A percentile compares a stretch with the other conserved stretches of the same genome.
Evolutionary conservation across 768 basidiomycete species (phyloP).

Genomic region (Suillus discolor): DNA sequence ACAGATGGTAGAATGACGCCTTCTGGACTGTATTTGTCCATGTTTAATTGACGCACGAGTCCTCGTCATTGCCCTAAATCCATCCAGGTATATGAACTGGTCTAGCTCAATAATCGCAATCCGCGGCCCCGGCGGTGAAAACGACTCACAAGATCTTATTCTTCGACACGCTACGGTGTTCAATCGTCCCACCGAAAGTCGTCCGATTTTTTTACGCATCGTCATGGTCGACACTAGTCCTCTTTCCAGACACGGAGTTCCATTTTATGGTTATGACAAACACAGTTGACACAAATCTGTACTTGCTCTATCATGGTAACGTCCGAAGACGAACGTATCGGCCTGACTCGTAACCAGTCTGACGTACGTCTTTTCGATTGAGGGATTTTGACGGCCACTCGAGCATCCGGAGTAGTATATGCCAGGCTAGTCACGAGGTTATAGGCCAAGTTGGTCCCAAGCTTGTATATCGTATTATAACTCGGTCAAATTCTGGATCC

Average conservation of each 20-base stretch:
- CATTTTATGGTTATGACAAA: not conserved
- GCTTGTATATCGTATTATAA: not conserved
- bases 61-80: not conserved
- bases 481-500: not conserved
- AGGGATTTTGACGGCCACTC: no score
- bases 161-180: not conserved
- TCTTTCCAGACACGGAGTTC: no score
- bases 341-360: no score
- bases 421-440: no score
- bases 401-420: no score
- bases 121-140: not conserved
- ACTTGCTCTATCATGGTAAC: not conserved
- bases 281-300: not conserved
- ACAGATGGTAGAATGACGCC: not conserved
- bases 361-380: no score
- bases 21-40: not conserved
- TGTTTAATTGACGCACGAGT: not conserved
- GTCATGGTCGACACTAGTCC: not conserved
- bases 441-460: no score
- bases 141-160: not conserved
- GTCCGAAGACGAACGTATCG: not conserved
- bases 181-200: not conserved
- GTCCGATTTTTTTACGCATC: not conserved
- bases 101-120: not conserved
- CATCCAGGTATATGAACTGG: no score